These are phyloP conservation scores for Penicillium pulvis DNA, from an alignment of 495 filamentous ascomycete species.

Conservation along the genomic window DNA sequence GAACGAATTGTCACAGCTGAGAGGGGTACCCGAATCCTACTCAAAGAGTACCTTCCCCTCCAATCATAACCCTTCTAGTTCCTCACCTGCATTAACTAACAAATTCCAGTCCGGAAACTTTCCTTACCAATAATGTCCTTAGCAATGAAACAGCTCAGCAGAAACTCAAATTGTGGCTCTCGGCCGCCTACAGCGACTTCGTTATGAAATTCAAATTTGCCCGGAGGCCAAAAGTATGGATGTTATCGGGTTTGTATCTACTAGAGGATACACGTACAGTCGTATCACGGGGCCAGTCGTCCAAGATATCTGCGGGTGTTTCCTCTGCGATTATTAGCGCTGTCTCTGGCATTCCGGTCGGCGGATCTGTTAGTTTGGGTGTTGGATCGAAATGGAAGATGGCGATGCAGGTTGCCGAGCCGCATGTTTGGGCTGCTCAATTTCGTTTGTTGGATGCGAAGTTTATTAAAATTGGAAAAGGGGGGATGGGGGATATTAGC, in stretches of 20 bases:
- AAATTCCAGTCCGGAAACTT: conserved; percentile 22
- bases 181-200: conserved; percentile 25
- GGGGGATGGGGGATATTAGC: conserved; percentile 15
- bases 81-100: neutral
- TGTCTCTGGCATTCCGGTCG: conserved; percentile 25
- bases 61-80: neutral
- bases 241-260: conserved; percentile 28
- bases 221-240: conserved; percentile 31
- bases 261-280: conserved; percentile 23
- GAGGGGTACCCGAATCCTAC: conserved; percentile 19
- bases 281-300: conserved; percentile 18
- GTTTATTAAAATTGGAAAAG: conserved; percentile 22
- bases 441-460: conserved; percentile 27
- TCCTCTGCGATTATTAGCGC: conserved; percentile 26
- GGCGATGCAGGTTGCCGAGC: conserved; percentile 28
- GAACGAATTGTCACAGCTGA: conserved; percentile 26
- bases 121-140: conserved; percentile 22
- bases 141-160: conserved; percentile 19
- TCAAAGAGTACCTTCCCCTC: conserved; percentile 26
- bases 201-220: conserved; percentile 30
- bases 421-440: conserved; percentile 35
- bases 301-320: conserved; percentile 20
- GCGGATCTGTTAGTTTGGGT: conserved; percentile 27
- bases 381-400: conserved; percentile 26
- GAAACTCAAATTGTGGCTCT: conserved; percentile 30